Evolutionary conservation across 2,329 filamentous ascomycete species (phyloP).

Genomic region (Trichoderma hamatum): DNA sequence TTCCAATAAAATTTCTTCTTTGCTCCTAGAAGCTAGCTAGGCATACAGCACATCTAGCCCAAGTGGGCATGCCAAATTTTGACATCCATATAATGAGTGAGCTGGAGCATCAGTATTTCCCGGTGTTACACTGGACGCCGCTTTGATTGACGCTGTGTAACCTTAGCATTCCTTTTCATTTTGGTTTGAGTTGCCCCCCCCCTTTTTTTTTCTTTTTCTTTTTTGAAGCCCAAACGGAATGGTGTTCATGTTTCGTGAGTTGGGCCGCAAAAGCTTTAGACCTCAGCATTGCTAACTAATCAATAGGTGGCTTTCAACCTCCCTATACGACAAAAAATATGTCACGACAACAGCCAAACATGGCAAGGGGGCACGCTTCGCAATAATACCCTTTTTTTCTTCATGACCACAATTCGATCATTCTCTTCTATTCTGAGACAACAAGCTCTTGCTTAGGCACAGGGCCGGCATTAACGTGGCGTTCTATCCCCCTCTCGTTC

Average conservation of each 20-base stretch:
- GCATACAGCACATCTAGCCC: neutral
- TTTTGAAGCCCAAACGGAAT: neutral
- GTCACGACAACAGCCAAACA: neutral
- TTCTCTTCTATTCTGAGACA: neutral
- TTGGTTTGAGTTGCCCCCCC: neutral
- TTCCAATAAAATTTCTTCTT: neutral
- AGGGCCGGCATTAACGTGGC: neutral
- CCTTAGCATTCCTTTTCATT: neutral
- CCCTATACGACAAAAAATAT: neutral
- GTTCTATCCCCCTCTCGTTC: neutral
- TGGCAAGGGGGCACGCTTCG: slow-evolving; percentile 6
- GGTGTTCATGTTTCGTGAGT: neutral
- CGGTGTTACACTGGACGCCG: neutral
- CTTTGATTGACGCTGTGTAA: neutral
- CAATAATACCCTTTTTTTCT: neutral
- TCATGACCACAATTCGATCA: neutral
- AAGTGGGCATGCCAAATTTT: neutral
- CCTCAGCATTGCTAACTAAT: neutral
- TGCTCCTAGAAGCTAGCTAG: neutral
- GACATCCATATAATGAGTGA: neutral
- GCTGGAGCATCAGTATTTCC: neutral
- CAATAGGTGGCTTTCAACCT: neutral
- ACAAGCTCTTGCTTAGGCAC: neutral
- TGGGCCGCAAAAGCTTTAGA: neutral
- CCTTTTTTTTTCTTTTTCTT: too few relatives aligned